A percentile compares a stretch with the other conserved stretches of the same genome.
These are phyloP conservation scores for Actinomucor elegans DNA, from an alignment of 371 early-diverging fungal genomes.

Conservation along the genomic window DNA sequence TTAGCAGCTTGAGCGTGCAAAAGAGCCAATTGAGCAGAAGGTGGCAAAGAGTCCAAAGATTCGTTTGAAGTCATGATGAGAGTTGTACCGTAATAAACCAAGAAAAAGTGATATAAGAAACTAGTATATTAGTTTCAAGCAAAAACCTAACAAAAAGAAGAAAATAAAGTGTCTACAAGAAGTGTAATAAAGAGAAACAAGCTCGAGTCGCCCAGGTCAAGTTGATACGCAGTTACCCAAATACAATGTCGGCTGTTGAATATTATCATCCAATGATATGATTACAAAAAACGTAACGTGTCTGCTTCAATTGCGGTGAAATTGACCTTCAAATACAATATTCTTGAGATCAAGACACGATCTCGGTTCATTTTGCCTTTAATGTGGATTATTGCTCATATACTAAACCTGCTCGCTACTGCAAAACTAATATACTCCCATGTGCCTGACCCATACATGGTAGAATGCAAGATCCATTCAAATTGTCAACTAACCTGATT, in stretches of 20 bases:
- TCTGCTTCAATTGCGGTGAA: too few species aligned
- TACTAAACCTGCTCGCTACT: not conserved
- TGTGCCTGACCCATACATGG: slow-evolving; percentile 65
- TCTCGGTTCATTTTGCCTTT: too few species aligned
- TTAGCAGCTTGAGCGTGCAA: slow-evolving; percentile 45
- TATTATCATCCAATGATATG: not conserved
- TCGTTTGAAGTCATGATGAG: slow-evolving; percentile 26
- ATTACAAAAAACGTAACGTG: slow-evolving; percentile 1
- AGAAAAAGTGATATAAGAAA: not conserved
- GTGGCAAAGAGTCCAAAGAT: slow-evolving; percentile 38
- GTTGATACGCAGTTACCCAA: too few species aligned
- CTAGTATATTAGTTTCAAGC: too few species aligned
- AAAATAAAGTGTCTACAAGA: too few species aligned
- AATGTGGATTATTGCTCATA: too few species aligned
- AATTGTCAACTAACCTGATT: too few species aligned
- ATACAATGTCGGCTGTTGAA: not conserved
- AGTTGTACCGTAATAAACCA: slow-evolving; percentile 14
- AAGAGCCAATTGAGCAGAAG: slow-evolving; percentile 49
- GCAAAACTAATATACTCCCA: slow-evolving; percentile 23
- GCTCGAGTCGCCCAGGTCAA: too few species aligned
- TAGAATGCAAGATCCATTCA: slow-evolving; percentile 20
- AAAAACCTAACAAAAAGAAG: too few species aligned
- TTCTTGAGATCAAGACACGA: too few species aligned
- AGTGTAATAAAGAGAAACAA: too few species aligned
- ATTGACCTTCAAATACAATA: not conserved